Conservation (phyloP, 2,329 filamentous ascomycete species). For the Diaporthe ilicicola region DNA sequence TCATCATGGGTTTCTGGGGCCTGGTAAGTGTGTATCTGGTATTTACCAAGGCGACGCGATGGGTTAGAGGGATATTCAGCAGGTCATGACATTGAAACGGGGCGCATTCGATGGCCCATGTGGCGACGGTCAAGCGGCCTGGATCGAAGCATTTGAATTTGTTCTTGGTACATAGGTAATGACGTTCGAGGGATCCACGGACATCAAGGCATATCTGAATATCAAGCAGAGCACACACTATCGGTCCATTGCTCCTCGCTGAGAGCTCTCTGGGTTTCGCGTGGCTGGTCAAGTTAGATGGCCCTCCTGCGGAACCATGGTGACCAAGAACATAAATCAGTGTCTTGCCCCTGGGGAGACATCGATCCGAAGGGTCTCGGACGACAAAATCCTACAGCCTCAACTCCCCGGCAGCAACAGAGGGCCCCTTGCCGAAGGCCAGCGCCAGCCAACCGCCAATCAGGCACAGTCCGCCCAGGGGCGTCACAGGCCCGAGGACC, state of each 20-base stretch:
- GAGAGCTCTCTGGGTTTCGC: too few relatives aligned
- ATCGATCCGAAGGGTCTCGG: background rate
- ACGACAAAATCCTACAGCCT: slow-evolving; percentile 15
- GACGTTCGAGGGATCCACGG: background rate
- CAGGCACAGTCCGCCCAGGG: slow-evolving; percentile 69
- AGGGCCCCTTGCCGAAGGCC: slow-evolving; percentile 39
- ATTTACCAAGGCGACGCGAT: slow-evolving; percentile 56
- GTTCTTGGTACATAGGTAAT: background rate
- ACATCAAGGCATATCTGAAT: background rate
- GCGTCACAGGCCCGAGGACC: slow-evolving; percentile 70
- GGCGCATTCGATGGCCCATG: background rate
- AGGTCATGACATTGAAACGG: background rate
- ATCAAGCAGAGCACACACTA: background rate
- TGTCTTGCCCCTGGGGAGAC: background rate
- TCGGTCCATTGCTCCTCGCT: background rate
- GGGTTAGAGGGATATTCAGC: slow-evolving; percentile 36
- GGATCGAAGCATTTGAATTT: background rate
- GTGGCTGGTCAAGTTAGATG: background rate
- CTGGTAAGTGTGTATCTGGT: slow-evolving; percentile 58
- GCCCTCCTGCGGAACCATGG: background rate
- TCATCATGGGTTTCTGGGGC: slow-evolving; percentile 59
- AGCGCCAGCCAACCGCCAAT: slow-evolving; percentile 69
- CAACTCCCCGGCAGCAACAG: slow-evolving; percentile 26
- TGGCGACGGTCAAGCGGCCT: background rate
- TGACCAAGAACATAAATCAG: background rate